These are phyloP conservation scores for Nelumbo lutea DNA, from an alignment of 164 flowering plant genomes.

Conservation along the genomic window DNA sequence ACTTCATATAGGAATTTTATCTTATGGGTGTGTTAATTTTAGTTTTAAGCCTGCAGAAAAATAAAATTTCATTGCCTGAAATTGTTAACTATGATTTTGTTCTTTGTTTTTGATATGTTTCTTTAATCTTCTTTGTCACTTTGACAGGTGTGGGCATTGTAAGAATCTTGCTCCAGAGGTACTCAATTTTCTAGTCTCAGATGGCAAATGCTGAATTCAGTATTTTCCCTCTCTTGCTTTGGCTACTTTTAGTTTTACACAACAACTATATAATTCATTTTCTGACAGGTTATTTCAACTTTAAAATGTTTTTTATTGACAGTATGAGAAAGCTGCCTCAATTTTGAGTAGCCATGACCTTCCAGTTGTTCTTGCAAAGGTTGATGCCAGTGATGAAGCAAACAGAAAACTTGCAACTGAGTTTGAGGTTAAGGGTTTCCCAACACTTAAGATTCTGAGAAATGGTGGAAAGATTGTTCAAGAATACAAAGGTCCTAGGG, in stretches of 20 bases:
- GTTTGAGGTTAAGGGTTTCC: conserved; percentile 66
- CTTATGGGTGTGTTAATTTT: no score
- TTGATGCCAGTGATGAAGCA: conserved; percentile 75
- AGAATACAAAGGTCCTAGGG: conserved; percentile 92
- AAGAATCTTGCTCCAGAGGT: conserved; percentile 98
- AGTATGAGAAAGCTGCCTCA: conserved; percentile 95
- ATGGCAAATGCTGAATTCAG: background rate
- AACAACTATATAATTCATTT: background rate
- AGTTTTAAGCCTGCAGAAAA: no score
- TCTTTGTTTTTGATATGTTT: background rate
- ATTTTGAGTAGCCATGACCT: conserved; percentile 58
- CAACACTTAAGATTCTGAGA: conserved; percentile 77
- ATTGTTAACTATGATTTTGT: background rate
- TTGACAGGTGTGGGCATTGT: conserved; percentile 90
- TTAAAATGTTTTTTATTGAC: conserved; percentile 7
- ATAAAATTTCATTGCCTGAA: no score
- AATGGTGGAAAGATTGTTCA: conserved; percentile 66
- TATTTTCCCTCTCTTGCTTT: background rate
- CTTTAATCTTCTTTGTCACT: background rate
- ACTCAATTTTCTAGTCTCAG: conserved; percentile 5
- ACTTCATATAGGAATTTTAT: no score
- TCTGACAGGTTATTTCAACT: background rate
- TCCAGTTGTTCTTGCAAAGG: conserved; percentile 68
- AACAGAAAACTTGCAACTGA: conserved; percentile 64
- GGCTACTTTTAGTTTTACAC: background rate